Conservation (phyloP, 805 yeast genomes). For the Wickerhamomyces ciferrii region DNA sequence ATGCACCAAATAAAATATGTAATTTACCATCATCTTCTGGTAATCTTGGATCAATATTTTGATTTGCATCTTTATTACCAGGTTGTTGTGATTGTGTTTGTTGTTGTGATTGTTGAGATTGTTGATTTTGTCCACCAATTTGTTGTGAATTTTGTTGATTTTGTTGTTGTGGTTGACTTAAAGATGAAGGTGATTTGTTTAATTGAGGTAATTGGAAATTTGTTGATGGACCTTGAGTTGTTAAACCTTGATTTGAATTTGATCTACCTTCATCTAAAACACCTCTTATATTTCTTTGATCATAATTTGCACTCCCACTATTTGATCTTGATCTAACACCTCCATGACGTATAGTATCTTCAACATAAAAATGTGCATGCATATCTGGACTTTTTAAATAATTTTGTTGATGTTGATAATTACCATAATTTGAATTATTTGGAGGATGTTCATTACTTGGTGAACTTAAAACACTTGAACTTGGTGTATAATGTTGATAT, state of each 20-base stretch:
- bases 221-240: constrained; percentile 1
- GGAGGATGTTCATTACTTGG: constrained; percentile 6
- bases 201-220: background rate
- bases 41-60: constrained; percentile 56
- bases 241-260: constrained; percentile 8
- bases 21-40: constrained; percentile 84
- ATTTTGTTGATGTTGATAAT: constrained; percentile 17
- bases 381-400: constrained; percentile 51
- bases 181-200: constrained; percentile 8
- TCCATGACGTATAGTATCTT: constrained; percentile 56
- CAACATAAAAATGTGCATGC: constrained; percentile 76
- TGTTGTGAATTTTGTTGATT: constrained; percentile 5
- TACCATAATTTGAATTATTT: background rate
- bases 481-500: constrained; percentile 2
- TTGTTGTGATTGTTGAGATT: background rate
- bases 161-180: background rate
- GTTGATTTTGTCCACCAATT: constrained; percentile 8
- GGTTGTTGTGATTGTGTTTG: constrained; percentile 11
- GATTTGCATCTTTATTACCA: constrained; percentile 32
- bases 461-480: constrained; percentile 15
- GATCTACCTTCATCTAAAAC: constrained; percentile 3
- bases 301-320: constrained; percentile 17
- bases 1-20: constrained; percentile 81
- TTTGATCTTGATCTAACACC: constrained; percentile 27
- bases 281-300: constrained; percentile 9